phyloP scores from a whole-genome alignment of 129 eudicot species.

The Glebionis coronaria region DNA sequence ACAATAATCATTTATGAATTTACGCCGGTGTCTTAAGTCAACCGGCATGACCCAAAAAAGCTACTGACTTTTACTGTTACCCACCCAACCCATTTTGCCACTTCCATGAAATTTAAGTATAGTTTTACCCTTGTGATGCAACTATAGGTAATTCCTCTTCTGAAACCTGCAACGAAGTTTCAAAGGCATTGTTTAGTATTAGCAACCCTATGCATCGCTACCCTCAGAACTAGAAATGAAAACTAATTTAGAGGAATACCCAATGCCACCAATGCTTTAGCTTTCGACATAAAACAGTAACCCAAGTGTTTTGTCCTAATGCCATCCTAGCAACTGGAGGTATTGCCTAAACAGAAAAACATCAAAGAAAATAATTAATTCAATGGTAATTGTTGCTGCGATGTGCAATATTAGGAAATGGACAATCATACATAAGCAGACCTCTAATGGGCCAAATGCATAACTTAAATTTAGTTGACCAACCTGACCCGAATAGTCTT shows the following conservation, averaged over 20 bases:
- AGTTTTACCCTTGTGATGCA: slow-evolving; percentile 84
- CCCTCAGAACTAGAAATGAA: background rate
- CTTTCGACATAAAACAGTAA: slow-evolving; percentile 89
- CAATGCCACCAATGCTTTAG: slow-evolving; percentile 99
- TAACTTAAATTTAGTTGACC: background rate
- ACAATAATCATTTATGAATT: background rate
- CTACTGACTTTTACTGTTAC: background rate
- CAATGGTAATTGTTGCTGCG: background rate
- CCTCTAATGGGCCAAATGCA: background rate
- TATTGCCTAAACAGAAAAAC: slow-evolving; percentile 51
- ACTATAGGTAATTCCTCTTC: slow-evolving; percentile 94
- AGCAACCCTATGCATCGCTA: background rate
- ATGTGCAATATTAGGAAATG: background rate
- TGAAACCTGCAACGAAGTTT: slow-evolving; percentile 63
- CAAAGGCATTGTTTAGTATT: slow-evolving; percentile 14
- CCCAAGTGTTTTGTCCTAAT: slow-evolving; percentile 85
- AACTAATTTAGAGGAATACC: slow-evolving; percentile 45
- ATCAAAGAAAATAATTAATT: background rate
- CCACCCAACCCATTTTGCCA: background rate
- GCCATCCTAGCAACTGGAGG: slow-evolving; percentile 96
- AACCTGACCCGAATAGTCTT: too few species aligned
- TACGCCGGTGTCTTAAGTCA: background rate
- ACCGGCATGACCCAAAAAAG: background rate
- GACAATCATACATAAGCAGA: background rate
- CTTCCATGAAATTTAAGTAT: background rate